These are phyloP conservation scores for Colletotrichum sp. DNA, from an alignment of 2,329 filamentous ascomycete species.

Conservation along the genomic window DNA sequence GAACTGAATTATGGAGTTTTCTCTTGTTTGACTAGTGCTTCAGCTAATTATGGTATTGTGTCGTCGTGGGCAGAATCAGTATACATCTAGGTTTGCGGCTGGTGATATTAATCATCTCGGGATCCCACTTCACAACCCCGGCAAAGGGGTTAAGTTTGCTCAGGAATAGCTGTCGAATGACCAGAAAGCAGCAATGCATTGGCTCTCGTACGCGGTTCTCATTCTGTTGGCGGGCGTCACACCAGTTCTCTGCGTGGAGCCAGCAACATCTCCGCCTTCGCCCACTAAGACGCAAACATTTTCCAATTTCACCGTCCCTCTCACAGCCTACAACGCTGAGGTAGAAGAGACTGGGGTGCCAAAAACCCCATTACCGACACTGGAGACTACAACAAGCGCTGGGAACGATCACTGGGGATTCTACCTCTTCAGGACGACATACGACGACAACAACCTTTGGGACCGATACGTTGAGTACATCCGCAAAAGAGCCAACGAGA, in stretches of 20 bases:
- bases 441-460: neutral
- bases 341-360: neutral
- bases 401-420: neutral
- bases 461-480: neutral
- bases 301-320: neutral
- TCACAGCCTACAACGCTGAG: neutral
- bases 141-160: fast-evolving
- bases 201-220: neutral
- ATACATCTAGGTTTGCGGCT: neutral
- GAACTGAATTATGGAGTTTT: neutral
- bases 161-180: neutral
- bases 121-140: neutral
- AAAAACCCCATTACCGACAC: neutral
- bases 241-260: neutral
- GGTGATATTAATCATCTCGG: neutral
- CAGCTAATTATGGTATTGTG: neutral
- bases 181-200: neutral
- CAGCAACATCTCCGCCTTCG: neutral
- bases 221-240: neutral
- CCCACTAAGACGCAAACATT: neutral
- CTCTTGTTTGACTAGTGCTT: neutral
- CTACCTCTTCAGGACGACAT: neutral
- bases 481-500: neutral
- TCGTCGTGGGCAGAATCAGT: neutral
- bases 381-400: neutral